A percentile compares a stretch with the other conserved stretches of the same genome.
Conservation (phyloP, 768 basidiomycete genomes). For the Auricularia sp. region DNA sequence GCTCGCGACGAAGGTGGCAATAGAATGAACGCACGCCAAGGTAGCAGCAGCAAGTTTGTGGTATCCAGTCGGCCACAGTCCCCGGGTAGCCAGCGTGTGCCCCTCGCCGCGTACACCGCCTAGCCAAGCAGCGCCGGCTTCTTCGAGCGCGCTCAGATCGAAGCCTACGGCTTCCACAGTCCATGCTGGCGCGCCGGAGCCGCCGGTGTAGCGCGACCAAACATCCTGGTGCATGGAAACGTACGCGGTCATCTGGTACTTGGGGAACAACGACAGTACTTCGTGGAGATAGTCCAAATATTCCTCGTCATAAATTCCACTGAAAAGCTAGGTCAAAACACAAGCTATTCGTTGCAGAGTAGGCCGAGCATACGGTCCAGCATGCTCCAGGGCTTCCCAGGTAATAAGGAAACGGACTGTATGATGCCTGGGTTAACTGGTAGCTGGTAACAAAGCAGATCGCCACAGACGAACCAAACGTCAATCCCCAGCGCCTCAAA, state of each 20-base stretch:
- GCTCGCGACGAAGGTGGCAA: conserved; percentile 1
- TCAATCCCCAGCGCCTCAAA: conserved; percentile 77
- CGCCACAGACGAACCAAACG: conserved; percentile 50
- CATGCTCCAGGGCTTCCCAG: conserved; percentile 96
- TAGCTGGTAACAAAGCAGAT: neutral
- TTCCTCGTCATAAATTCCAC: conserved; percentile 73
- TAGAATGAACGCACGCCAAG: conserved; percentile 42
- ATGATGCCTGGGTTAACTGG: neutral
- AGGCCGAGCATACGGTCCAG: conserved; percentile 60
- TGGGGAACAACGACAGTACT: conserved; percentile 57
- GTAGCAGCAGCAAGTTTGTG: conserved; percentile 88
- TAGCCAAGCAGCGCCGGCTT: conserved; percentile 81
- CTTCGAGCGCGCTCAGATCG: conserved; percentile 67
- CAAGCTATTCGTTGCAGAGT: neutral
- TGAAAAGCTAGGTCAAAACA: conserved; percentile 19
- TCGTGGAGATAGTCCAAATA: conserved; percentile 72
- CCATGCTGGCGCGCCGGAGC: conserved; percentile 96
- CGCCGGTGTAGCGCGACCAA: conserved; percentile 90
- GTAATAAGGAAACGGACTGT: conserved; percentile 86
- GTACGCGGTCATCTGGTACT: conserved; percentile 65
- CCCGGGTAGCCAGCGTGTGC: conserved; percentile 65
- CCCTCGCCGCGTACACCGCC: conserved; percentile 69
- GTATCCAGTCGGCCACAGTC: conserved; percentile 90
- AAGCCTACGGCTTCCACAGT: conserved; percentile 81
- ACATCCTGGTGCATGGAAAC: conserved; percentile 89